Evolutionary conservation across 768 basidiomycete genomes (phyloP).

Genomic region (Exidia glandulosa): DNA sequence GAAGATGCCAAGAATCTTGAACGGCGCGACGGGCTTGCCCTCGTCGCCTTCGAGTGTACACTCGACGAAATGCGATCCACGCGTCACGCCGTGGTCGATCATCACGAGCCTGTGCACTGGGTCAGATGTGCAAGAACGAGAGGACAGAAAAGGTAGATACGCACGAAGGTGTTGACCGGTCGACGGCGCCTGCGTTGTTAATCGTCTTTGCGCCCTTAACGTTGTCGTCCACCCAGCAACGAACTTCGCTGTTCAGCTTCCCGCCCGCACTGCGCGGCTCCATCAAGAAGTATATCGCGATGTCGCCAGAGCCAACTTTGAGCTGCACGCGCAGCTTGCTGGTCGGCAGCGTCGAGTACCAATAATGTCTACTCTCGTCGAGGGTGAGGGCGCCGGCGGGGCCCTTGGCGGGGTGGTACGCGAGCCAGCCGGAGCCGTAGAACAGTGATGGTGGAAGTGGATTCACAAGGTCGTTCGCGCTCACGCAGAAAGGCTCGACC

Average conservation of each 20-base stretch:
- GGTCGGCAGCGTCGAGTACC: conserved; percentile 77
- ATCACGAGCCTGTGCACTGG: conserved; percentile 50
- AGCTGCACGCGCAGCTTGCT: conserved; percentile 77
- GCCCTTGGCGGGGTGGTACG: conserved; percentile 52
- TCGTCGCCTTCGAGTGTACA: conserved; percentile 84
- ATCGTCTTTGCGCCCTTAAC: conserved; percentile 63
- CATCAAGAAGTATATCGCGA: conserved; percentile 81
- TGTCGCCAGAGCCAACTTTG: conserved; percentile 76
- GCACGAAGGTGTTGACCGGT: conserved; percentile 54
- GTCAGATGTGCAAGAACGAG: background rate
- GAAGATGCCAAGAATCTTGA: conserved; percentile 90
- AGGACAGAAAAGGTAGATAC: conserved; percentile 21
- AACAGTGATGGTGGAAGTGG: conserved; percentile 88
- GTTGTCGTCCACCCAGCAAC: conserved; percentile 99
- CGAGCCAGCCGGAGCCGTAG: conserved; percentile 85
- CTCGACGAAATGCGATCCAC: conserved; percentile 88
- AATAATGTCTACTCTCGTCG: conserved; percentile 67
- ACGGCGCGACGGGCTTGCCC: conserved; percentile 62
- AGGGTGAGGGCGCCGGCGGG: conserved; percentile 18
- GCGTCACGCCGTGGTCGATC: conserved; percentile 78
- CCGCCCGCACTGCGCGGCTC: conserved; percentile 51
- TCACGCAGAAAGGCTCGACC: conserved; percentile 82
- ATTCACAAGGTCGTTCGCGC: conserved; percentile 94
- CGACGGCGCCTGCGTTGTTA: conserved; percentile 62
- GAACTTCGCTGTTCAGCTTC: conserved; percentile 51